Percentiles rank a stretch among this genome's conserved stretches.
Evolutionary conservation across 108 stramenopile species (phyloP).

Genomic region (Skeletonema grethae): DNA sequence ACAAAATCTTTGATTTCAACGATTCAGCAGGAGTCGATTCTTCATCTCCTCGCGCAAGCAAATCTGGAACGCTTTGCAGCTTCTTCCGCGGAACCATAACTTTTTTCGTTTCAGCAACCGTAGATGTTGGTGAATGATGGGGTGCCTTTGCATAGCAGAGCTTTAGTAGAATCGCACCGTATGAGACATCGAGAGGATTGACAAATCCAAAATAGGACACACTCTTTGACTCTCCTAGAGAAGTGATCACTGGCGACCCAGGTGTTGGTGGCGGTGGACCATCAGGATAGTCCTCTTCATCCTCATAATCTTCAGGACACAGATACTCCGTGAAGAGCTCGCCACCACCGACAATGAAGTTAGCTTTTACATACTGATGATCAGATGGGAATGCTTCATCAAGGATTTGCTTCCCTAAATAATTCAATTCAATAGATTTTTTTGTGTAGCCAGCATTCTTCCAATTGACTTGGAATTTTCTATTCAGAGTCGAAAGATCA

Average conservation of each 20-base stretch:
- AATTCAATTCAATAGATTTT: conserved; percentile 10
- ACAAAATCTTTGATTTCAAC: not conserved
- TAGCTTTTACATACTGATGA: conserved; percentile 1
- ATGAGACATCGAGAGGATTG: conserved; percentile 10
- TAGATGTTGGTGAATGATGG: not conserved
- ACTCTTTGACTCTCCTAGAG: conserved; percentile 6
- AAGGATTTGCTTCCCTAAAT: conserved; percentile 6
- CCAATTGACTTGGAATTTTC: conserved; percentile 18
- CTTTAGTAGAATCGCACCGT: conserved; percentile 7
- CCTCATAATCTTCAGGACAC: conserved; percentile 18
- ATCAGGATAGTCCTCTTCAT: conserved; percentile 22
- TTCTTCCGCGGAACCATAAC: too few relatives aligned
- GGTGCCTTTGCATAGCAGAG: conserved; percentile 10
- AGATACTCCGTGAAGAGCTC: conserved; percentile 3
- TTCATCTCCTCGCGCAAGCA: not conserved
- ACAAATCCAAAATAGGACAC: conserved; percentile 16
- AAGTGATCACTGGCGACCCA: conserved; percentile 12
- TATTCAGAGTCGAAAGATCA: conserved; percentile 3
- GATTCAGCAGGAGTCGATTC: not conserved
- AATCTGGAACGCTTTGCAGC: too few relatives aligned
- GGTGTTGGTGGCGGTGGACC: conserved; percentile 5
- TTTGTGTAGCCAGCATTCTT: conserved; percentile 1
- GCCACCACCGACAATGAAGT: conserved; percentile 12
- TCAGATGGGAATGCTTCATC: conserved; percentile 10
- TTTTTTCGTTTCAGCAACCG: not conserved